Percentiles rank a stretch among this genome's conserved stretches.
phyloP scores from a whole-genome alignment of 1,284 basidiomycete genomes.

The Ganoderma lingzhi region DNA sequence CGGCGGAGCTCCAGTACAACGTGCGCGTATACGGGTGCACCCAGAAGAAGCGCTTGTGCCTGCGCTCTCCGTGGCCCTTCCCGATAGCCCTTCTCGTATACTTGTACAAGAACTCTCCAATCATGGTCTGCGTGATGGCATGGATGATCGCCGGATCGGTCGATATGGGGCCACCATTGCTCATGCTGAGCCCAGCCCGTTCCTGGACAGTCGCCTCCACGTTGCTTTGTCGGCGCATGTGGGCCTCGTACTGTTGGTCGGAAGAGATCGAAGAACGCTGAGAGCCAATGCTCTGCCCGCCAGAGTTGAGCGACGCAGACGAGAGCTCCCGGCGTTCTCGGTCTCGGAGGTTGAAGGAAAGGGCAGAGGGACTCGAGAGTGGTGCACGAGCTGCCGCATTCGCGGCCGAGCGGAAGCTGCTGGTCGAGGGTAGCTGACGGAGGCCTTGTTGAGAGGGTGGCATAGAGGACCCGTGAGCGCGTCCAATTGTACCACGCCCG shows the following conservation, averaged over 20 bases:
- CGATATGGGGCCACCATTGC: slow-evolving; percentile 43
- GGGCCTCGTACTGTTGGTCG: slow-evolving; percentile 61
- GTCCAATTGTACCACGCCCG: slow-evolving; percentile 52
- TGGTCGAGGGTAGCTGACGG: slow-evolving; percentile 79
- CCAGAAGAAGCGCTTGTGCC: slow-evolving; percentile 99
- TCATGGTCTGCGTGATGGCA: slow-evolving; percentile 99
- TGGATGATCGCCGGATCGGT: slow-evolving; percentile 93
- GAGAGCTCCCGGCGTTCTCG: slow-evolving; percentile 65
- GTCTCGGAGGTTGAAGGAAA: slow-evolving; percentile 56
- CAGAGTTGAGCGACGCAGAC: slow-evolving; percentile 68
- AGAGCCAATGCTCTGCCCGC: slow-evolving; percentile 66
- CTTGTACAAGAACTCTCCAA: slow-evolving; percentile 98
- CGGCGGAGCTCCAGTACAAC: slow-evolving; percentile 95
- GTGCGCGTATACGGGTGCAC: slow-evolving; percentile 99
- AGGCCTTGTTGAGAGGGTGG: slow-evolving; percentile 70
- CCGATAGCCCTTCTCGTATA: slow-evolving; percentile 94
- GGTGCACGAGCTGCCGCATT: slow-evolving; percentile 62
- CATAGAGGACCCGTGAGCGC: slow-evolving; percentile 73
- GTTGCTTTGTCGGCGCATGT: slow-evolving; percentile 44
- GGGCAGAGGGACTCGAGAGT: slow-evolving; percentile 47
- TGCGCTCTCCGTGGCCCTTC: slow-evolving; percentile 88
- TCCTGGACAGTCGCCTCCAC: slow-evolving; percentile 35
- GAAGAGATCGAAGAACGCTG: slow-evolving; percentile 83
- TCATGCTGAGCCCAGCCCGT: slow-evolving; percentile 44
- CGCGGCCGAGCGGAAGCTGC: slow-evolving; percentile 80